Base-by-base conservation (phyloP, 306 rosid species). In the Prunus davidiana region DNA sequence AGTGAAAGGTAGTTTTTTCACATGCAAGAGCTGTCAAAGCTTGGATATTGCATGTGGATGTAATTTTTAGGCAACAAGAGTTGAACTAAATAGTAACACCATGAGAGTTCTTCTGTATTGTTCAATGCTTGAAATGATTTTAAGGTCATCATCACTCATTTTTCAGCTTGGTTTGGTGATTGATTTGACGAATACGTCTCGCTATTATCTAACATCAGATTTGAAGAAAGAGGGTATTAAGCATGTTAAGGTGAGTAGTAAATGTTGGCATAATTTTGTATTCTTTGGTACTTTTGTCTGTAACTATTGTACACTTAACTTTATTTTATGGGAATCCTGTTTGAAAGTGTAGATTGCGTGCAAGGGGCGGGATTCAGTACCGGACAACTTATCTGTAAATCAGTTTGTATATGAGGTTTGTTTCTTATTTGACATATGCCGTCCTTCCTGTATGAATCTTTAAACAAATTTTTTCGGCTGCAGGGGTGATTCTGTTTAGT, bases 161-260 rank as follows among this genome's bases (percentile, higher is more conserved):
- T 83, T 90, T 82, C 97, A 96, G 99, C 97, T 96, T 75, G 99
- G 99, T 86, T 78, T 96, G 80, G 97, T 96, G 87, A 96, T 96
- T 80, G 99, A 96, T 83, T 87, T 96, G 93, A 87, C 99, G 14
- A 92, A 96, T 79, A 92, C 99, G 51, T 73, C 91, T 13, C 97
- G 99, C 62, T 91, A 96, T 82, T 96, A 96, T 89, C 87, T 89
- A 64, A 90, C 90, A 69, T 3, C 81, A 18, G 99, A 96, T 79
- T 83, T 96, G 73, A 96, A 93, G 87, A 91, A 88, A 84, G 99
- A 96, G 90, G 93, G 97, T 66, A 96, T 96, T 83, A 92, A 96
- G 90, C 89, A 96, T 81, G 88, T 96, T 24, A 96, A 96, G 98
- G 99, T 96, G 72, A 72, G 83, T 72, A 28, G 32, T 57, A 80